Evolutionary conservation across 495 filamentous ascomycete genomes (phyloP), one percentile per base, ranked within the genome.

Genomic region (Cudoniella acicularis): DNA sequence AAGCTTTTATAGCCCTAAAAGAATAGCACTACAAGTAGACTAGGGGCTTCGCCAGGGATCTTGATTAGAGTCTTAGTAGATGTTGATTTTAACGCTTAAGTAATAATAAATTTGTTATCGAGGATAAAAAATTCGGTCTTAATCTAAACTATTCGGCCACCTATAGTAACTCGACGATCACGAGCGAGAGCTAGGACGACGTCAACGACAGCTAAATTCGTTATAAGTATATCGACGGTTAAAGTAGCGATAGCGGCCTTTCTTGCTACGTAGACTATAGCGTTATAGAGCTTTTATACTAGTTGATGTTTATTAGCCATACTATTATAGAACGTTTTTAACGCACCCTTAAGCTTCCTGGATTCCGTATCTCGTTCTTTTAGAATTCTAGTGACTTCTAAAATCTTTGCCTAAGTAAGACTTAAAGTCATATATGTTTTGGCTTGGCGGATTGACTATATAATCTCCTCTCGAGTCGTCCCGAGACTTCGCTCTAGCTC

Each of bases 261-360:
- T 65, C 58, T 56, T 42, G 54, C 24, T 18, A 52, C 50, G 11
- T 55, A 51, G 52, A 65, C 49, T 18, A 49, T 68, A 27, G 60
- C 63, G 13, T 64, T 52, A 41, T 68, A 60, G 10, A 68, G 60
- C 56, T 66, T 68, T 42, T 65, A 56, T 42, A 56, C 56, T 22
- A 64, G 65, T 53, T 68, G 65, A 54, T 65, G 43, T 13, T 58
- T 62, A 51, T 65, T 60, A 40, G 64, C 56, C 13, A 66, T 47
- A 9, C 40, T 56, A 1, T 60, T 48, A 27, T 40, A 22, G 49
- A 66, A 66, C 6, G 41, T 3, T 57, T 53, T 1, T 9, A 66
- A 53, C 1, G 50, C 47, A 3, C 36, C 51, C 25, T 64, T 27
- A 25, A 68, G 54, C 49, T 64, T 54, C 18, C 25, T 52, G 22